A percentile compares a stretch with the other conserved stretches of the same genome.
Conservation (phyloP, 1,139 yeast species). For the Geotrichum australiense region DNA sequence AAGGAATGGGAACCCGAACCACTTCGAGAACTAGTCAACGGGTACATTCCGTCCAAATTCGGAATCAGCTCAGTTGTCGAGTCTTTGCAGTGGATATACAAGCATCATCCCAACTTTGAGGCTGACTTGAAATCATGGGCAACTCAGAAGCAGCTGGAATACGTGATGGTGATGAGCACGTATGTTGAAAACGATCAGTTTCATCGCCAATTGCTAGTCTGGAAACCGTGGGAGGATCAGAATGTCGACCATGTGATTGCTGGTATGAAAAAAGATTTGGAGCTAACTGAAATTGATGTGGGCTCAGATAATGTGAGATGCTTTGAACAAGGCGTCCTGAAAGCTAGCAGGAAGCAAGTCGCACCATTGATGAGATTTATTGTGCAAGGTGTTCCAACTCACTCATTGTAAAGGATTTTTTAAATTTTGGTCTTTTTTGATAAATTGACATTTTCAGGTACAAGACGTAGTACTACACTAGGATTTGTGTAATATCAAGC, state of each 20-base stretch:
- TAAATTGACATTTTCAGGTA: not conserved
- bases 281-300: too few relatives aligned
- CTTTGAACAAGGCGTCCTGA: slow-evolving; percentile 49
- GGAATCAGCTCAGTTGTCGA: slow-evolving; percentile 77
- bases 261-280: slow-evolving; percentile 33
- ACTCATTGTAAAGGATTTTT: slow-evolving; percentile 11
- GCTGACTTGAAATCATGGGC: slow-evolving; percentile 38
- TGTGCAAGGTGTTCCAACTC: slow-evolving; percentile 23
- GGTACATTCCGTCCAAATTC: slow-evolving; percentile 31
- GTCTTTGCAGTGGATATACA: slow-evolving; percentile 52
- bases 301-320: too few relatives aligned
- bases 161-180: slow-evolving; percentile 57
- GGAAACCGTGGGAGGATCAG: slow-evolving; percentile 27
- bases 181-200: slow-evolving; percentile 41
- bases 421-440: not conserved
- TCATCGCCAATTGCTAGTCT: slow-evolving; percentile 50
- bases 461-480: too few relatives aligned
- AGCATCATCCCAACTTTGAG: slow-evolving; percentile 37
- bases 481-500: too few relatives aligned
- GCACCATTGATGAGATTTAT: slow-evolving; percentile 46
- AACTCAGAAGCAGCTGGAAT: slow-evolving; percentile 42
- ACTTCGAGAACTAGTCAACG: slow-evolving; percentile 22
- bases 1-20: slow-evolving; percentile 54
- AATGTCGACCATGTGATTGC: slow-evolving; percentile 32
- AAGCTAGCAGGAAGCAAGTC: slow-evolving; percentile 80